These are phyloP conservation scores for Kwoniella shivajii DNA, from an alignment of 1,284 basidiomycete species.

Conservation along the genomic window DNA sequence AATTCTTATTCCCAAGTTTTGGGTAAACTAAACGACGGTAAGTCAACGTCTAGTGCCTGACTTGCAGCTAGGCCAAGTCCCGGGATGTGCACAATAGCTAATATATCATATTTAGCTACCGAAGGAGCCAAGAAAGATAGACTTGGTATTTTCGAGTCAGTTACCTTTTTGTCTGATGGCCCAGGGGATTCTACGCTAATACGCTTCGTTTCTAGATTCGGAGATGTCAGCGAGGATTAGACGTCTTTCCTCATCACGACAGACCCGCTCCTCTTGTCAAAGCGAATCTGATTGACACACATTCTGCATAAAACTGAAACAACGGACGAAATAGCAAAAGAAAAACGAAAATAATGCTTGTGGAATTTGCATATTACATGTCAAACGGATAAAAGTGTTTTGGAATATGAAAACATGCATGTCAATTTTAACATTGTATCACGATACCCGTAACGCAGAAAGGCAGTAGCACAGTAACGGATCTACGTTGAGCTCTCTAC, in stretches of 20 bases:
- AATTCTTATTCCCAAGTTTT: conserved; percentile 68
- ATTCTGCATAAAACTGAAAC: no score
- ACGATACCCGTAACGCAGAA: no score
- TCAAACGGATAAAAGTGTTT: no score
- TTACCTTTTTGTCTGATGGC: neutral
- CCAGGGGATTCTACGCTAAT: neutral
- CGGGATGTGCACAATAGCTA: neutral
- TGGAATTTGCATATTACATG: neutral
- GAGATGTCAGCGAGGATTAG: conserved; percentile 49
- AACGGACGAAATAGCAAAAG: no score
- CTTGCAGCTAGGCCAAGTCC: neutral
- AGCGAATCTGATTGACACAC: no score
- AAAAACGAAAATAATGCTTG: neutral
- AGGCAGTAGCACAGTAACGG: no score
- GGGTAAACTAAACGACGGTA: conserved; percentile 64
- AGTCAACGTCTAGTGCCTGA: conserved; percentile 9
- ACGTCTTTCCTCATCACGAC: no score
- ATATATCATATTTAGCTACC: conserved; percentile 53
- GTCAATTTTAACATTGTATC: no score
- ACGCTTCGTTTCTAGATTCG: conserved; percentile 27
- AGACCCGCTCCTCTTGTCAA: no score
- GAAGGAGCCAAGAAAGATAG: conserved; percentile 72
- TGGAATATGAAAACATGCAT: neutral
- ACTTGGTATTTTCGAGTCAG: conserved; percentile 78
- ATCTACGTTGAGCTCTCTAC: no score